phyloP scores from a whole-genome alignment of 2,329 filamentous ascomycete genomes.

The Pseudopyricularia javanii region DNA sequence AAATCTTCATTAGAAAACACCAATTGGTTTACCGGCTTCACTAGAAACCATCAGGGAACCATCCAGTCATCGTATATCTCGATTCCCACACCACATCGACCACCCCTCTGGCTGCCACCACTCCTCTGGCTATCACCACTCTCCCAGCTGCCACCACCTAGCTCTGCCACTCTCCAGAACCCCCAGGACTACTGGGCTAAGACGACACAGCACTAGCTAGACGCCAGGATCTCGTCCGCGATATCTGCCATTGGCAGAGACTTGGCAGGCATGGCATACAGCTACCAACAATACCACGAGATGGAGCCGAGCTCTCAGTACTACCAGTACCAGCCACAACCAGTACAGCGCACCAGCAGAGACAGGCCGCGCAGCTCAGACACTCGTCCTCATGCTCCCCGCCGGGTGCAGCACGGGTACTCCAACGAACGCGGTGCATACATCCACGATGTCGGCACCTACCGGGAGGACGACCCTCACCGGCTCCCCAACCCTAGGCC shows the following conservation, averaged over 20 bases:
- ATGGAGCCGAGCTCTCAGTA: background rate
- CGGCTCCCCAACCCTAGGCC: background rate
- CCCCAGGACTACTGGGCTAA: background rate
- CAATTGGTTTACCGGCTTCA: background rate
- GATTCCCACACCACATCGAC: background rate
- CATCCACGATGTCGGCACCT: background rate
- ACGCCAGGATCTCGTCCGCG: background rate
- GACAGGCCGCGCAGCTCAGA: background rate
- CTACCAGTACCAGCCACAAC: background rate
- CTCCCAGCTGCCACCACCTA: background rate
- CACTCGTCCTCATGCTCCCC: background rate
- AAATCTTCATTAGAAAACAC: background rate
- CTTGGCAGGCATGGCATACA: background rate
- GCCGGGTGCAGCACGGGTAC: slow-evolving; percentile 1
- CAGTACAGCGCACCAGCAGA: background rate
- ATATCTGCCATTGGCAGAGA: background rate
- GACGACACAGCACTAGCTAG: background rate
- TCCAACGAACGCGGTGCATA: background rate
- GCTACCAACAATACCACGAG: background rate
- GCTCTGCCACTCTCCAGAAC: background rate
- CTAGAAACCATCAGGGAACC: background rate
- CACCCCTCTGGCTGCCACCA: background rate
- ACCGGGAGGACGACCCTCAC: slow-evolving; percentile 1
- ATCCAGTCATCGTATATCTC: background rate
- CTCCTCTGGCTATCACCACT: no score